A percentile compares a stretch with the other conserved stretches of the same genome.
These are phyloP conservation scores for Lactarius tabidus DNA, from an alignment of 768 basidiomycete genomes.

Conservation along the genomic window DNA sequence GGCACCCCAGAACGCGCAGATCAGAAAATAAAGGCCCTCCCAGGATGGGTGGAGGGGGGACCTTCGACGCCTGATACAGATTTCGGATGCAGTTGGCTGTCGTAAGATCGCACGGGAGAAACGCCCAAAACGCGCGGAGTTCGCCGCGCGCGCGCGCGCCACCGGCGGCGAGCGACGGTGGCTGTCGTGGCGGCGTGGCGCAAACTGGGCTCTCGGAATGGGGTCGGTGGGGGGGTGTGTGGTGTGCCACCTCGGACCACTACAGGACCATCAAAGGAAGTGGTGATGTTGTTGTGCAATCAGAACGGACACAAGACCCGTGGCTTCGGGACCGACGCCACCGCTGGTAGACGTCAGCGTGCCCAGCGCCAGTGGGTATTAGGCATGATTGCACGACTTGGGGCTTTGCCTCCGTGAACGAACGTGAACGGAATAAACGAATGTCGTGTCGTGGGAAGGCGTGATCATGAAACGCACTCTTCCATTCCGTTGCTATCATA, in stretches of 20 bases:
- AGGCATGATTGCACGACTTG: background rate
- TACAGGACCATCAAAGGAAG: background rate
- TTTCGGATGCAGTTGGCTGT: background rate
- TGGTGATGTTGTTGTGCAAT: background rate
- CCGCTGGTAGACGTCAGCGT: background rate
- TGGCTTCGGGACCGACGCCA: conserved; percentile 1
- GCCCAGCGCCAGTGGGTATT: background rate
- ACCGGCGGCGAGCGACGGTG: background rate
- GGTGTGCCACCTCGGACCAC: background rate
- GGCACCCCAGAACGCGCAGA: background rate
- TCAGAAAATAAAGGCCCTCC: background rate
- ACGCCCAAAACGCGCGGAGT: background rate
- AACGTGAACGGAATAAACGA: background rate
- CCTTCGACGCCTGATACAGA: background rate
- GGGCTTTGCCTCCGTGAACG: background rate
- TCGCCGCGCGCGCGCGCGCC: background rate
- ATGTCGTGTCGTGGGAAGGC: background rate
- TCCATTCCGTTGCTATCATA: background rate
- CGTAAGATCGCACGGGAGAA: background rate
- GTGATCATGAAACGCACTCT: background rate
- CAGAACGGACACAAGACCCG: background rate
- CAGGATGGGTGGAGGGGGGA: too few species aligned
- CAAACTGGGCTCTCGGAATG: background rate
- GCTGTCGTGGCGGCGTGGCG: background rate
- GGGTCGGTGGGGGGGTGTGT: too few species aligned